phyloP scores from a whole-genome alignment of 306 rosid species.

The Parietaria judaica region DNA sequence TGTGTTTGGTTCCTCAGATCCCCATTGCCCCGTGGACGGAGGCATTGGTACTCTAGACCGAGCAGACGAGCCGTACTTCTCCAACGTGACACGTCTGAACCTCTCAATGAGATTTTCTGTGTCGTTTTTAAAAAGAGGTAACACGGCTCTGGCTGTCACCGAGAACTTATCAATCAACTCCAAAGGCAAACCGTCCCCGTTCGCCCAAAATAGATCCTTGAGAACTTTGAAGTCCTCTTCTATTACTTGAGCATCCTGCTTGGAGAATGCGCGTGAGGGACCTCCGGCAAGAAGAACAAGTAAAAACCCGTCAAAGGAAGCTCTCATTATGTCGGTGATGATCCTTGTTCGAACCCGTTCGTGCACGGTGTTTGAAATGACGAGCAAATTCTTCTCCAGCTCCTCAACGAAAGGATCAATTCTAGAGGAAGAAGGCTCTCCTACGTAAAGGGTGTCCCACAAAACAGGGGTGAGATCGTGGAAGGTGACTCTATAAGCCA shows the following conservation, averaged over 20 bases:
- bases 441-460: constrained; percentile 82
- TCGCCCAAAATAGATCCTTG: constrained; percentile 82
- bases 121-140: constrained; percentile 77
- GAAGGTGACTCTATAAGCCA: constrained; percentile 73
- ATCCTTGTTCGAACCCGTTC: constrained; percentile 80
- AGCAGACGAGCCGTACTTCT: constrained; percentile 68
- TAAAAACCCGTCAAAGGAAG: constrained; percentile 92
- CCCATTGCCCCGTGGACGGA: constrained; percentile 94
- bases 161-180: constrained; percentile 80
- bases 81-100: constrained; percentile 62
- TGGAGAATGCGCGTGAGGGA: constrained; percentile 73
- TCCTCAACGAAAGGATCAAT: constrained; percentile 72
- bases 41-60: constrained; percentile 90
- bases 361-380: constrained; percentile 58
- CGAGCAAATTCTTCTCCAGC: constrained; percentile 60
- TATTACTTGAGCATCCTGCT: constrained; percentile 71
- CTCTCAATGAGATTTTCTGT: constrained; percentile 71
- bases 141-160: constrained; percentile 52
- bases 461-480: constrained; percentile 66
- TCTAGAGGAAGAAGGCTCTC: constrained; percentile 72
- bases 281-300: constrained; percentile 97
- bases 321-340: constrained; percentile 84
- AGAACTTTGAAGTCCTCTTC: constrained; percentile 81
- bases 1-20: constrained; percentile 85
- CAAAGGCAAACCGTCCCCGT: constrained; percentile 89